phyloP scores from a whole-genome alignment of 1,139 yeast species.

The Pichia sp. region DNA sequence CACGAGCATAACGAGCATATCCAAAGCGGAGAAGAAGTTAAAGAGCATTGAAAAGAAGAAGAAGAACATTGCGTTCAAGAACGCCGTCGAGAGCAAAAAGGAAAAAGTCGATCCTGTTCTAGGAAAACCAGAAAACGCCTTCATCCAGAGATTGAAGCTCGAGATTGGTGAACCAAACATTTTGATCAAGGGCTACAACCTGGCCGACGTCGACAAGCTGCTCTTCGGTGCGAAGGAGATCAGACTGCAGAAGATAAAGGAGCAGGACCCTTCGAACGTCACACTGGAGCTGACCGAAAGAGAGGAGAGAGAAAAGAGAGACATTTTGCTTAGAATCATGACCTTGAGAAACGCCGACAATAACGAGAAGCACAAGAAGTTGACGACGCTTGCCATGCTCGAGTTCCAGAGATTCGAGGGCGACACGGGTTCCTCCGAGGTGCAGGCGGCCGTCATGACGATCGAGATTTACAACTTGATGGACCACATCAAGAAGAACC shows the following conservation, averaged over 20 bases:
- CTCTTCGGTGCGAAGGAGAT: conserved; percentile 69
- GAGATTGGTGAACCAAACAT: conserved; percentile 59
- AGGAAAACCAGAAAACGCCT: conserved; percentile 66
- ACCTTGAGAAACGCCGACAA: conserved; percentile 67
- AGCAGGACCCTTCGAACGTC: conserved; percentile 29
- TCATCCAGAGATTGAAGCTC: conserved; percentile 61
- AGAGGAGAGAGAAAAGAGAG: conserved; percentile 57
- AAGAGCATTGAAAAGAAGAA: conserved; percentile 28
- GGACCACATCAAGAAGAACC: conserved; percentile 66
- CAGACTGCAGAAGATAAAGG: conserved; percentile 10
- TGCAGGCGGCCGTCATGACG: conserved; percentile 88
- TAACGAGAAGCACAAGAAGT: conserved; percentile 54
- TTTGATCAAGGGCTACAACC: conserved; percentile 55
- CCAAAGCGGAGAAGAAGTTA: conserved; percentile 19
- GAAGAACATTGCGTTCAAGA: conserved; percentile 29
- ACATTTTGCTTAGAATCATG: conserved; percentile 67
- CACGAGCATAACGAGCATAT: conserved; percentile 9
- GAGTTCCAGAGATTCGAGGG: conserved; percentile 84
- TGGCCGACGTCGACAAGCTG: conserved; percentile 68
- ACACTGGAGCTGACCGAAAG: conserved; percentile 32
- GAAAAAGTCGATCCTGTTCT: conserved; percentile 69
- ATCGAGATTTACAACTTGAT: conserved; percentile 75
- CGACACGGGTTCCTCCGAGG: conserved; percentile 93
- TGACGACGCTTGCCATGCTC: conserved; percentile 59
- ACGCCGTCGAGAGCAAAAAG: conserved; percentile 19